These are phyloP conservation scores for Yamadazyma friedrichii DNA, from an alignment of 1,139 yeast species.

Conservation along the genomic window DNA sequence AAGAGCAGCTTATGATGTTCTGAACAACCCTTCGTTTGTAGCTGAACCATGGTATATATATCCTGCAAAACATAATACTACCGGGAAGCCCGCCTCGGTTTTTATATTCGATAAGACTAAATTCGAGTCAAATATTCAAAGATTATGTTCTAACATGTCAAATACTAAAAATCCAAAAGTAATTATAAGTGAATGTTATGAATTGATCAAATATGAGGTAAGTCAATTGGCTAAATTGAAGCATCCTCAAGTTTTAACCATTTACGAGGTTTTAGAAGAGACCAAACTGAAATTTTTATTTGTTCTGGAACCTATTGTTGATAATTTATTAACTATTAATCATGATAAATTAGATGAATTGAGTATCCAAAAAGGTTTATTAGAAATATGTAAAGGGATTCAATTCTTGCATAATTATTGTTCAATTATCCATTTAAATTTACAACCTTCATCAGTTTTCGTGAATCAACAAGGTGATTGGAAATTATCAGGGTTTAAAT, in stretches of 20 bases:
- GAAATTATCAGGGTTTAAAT: constrained; percentile 81
- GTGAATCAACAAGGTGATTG: constrained; percentile 89
- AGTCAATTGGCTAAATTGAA: constrained; percentile 73
- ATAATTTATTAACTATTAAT: constrained; percentile 52
- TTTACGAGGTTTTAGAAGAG: constrained; percentile 87
- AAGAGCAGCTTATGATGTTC: constrained; percentile 68
- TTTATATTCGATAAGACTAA: constrained; percentile 85
- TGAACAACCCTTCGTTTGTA: constrained; percentile 69
- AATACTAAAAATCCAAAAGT: constrained; percentile 38
- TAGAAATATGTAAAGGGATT: constrained; percentile 75
- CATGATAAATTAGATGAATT: constrained; percentile 56
- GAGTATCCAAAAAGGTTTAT: constrained; percentile 79
- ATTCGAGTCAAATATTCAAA: constrained; percentile 56
- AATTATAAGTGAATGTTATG: constrained; percentile 40
- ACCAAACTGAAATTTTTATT: constrained; percentile 74
- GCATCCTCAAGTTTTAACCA: constrained; percentile 82
- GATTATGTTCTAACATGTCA: constrained; percentile 48
- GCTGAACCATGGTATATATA: constrained; percentile 86
- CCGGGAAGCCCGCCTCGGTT: constrained; percentile 66
- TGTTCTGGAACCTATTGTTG: constrained; percentile 78
- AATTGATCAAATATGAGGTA: constrained; percentile 49
- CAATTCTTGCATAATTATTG: constrained; percentile 81
- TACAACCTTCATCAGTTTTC: constrained; percentile 75
- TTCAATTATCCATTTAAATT: constrained; percentile 70
- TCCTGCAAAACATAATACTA: constrained; percentile 71